Conservation (phyloP, 108 stramenopile species). For the Stephanodiscus triporus region DNA sequence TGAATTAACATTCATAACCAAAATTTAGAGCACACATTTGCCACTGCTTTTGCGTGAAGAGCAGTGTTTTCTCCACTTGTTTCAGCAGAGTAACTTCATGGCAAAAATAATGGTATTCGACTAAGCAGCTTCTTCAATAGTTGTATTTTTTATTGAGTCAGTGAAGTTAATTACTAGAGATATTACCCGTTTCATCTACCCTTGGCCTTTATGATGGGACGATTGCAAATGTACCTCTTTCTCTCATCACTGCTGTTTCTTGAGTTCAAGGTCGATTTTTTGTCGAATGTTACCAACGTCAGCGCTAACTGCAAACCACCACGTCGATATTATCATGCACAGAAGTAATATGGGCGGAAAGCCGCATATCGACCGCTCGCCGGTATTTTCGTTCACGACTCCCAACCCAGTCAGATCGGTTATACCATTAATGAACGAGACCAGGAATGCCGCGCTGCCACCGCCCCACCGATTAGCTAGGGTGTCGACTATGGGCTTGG, state of each 20-base stretch:
- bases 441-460: slow-evolving; percentile 87
- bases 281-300: slow-evolving; percentile 80
- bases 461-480: slow-evolving; percentile 91
- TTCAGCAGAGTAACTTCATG: background rate
- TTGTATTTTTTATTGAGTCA: too few relatives aligned
- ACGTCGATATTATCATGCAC: slow-evolving; percentile 70
- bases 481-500: slow-evolving; percentile 92
- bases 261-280: slow-evolving; percentile 79
- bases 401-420: slow-evolving; percentile 54
- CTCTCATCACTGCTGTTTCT: slow-evolving; percentile 64
- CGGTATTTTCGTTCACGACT: slow-evolving; percentile 45
- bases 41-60: too few relatives aligned
- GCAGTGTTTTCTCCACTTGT: background rate
- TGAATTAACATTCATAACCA: too few relatives aligned
- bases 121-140: background rate
- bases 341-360: slow-evolving; percentile 80
- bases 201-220: background rate
- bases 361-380: slow-evolving; percentile 62
- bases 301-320: slow-evolving; percentile 87
- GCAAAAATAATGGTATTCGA: background rate
- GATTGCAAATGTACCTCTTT: background rate
- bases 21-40: too few relatives aligned
- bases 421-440: slow-evolving; percentile 63
- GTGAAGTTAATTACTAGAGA: background rate
- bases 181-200: background rate